Percentiles rank a stretch among this genome's conserved stretches.
phyloP scores from a whole-genome alignment of 768 basidiomycete genomes.

The Rhizopogon rudus region DNA sequence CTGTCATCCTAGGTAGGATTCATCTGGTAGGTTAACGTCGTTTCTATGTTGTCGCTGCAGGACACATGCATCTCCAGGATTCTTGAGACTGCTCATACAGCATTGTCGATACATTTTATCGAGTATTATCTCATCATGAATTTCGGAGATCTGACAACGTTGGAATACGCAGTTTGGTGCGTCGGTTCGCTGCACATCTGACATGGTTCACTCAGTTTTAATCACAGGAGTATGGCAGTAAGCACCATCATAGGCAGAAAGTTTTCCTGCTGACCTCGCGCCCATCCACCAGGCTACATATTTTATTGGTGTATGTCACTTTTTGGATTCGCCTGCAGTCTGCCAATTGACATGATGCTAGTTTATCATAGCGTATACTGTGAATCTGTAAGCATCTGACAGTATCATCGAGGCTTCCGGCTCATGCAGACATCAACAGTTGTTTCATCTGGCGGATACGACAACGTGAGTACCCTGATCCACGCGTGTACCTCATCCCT shows the following conservation, averaged over 20 bases:
- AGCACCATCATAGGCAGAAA: background rate
- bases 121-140: constrained; percentile 13
- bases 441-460: constrained; percentile 16
- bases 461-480: constrained; percentile 6
- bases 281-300: constrained; percentile 2
- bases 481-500: background rate
- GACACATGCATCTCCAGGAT: constrained; percentile 1
- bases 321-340: background rate
- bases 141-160: background rate
- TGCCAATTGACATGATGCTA: background rate
- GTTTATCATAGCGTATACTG: constrained; percentile 3
- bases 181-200: background rate
- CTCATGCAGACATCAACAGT: background rate
- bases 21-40: constrained; percentile 7
- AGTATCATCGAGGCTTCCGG: background rate
- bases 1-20: background rate
- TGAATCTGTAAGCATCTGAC: constrained; percentile 1
- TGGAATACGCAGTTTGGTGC: constrained; percentile 10
- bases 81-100: constrained; percentile 11
- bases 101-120: constrained; percentile 10
- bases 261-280: background rate
- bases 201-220: background rate
- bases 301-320: constrained; percentile 5
- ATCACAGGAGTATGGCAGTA: constrained; percentile 10
- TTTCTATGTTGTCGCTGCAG: background rate